Conservation (phyloP, 2,329 filamentous ascomycete species). For the Claviceps humidiphila region DNA sequence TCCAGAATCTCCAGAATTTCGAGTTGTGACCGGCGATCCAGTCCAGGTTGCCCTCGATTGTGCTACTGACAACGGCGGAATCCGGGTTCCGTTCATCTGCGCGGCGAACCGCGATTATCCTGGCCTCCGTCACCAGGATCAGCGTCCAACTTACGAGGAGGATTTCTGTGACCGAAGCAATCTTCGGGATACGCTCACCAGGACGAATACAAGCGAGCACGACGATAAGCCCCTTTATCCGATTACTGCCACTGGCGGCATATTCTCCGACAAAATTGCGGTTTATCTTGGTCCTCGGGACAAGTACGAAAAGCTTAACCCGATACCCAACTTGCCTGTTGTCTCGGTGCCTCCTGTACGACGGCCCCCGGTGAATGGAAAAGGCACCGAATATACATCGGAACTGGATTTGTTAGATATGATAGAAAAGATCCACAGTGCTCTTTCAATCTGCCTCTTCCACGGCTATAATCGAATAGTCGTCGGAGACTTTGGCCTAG, state of each 20-base stretch:
- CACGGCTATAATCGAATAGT: constrained; percentile 43
- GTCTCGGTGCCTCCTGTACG: constrained; percentile 60
- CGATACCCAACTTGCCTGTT: constrained; percentile 51
- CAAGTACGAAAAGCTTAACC: constrained; percentile 42
- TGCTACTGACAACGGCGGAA: constrained; percentile 26
- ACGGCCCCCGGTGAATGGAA: constrained; percentile 58
- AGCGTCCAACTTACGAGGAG: constrained; percentile 40
- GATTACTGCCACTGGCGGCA: constrained; percentile 54
- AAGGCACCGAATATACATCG: constrained; percentile 58
- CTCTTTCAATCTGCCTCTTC: constrained; percentile 55
- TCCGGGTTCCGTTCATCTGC: constrained; percentile 52
- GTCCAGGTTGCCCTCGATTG: constrained; percentile 48
- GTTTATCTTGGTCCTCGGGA: constrained; percentile 61
- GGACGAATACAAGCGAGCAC: constrained; percentile 22
- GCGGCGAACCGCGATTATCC: constrained; percentile 63
- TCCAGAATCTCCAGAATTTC: constrained; percentile 31
- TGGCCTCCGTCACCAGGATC: constrained; percentile 69
- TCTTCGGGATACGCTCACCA: constrained; percentile 53
- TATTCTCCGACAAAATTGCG: constrained; percentile 58
- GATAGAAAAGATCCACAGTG: constrained; percentile 55
- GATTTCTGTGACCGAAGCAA: constrained; percentile 63
- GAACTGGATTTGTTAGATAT: constrained; percentile 57
- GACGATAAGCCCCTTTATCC: constrained; percentile 44
- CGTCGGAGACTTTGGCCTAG: constrained; percentile 52
- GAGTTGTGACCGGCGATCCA: constrained; percentile 43